A percentile compares a stretch with the other conserved stretches of the same genome.
phyloP scores from a whole-genome alignment of 169 alveolate genomes.

The Eimeria sp. region DNA sequence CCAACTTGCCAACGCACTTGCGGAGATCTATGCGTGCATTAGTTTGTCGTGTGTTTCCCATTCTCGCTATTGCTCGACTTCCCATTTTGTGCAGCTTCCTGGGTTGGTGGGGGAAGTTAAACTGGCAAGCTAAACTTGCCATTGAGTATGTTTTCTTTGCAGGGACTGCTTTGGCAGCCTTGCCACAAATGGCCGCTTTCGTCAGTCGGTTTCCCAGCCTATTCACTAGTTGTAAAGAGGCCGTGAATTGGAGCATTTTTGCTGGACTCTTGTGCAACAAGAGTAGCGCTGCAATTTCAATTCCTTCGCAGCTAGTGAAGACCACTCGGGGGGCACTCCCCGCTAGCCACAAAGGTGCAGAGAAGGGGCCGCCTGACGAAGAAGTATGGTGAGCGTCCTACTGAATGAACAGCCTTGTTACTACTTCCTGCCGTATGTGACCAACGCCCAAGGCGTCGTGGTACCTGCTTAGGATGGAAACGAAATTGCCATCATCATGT shows the following conservation, averaged over 20 bases:
- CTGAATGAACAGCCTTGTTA: background rate
- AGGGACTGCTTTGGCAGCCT: slow-evolving; percentile 95
- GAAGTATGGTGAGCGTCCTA: slow-evolving; percentile 60
- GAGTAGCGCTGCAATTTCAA: slow-evolving; percentile 92
- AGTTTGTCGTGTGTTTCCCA: background rate
- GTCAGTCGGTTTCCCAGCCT: slow-evolving; percentile 91
- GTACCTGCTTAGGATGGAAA: background rate
- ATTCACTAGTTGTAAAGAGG: slow-evolving; percentile 91
- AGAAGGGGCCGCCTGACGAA: slow-evolving; percentile 68
- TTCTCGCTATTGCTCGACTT: background rate
- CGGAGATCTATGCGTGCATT: background rate
- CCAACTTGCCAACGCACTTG: background rate
- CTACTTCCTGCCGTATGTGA: background rate
- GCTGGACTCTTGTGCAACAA: slow-evolving; percentile 89
- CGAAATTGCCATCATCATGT: background rate
- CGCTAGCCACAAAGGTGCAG: slow-evolving; percentile 66
- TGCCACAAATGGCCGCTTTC: slow-evolving; percentile 94
- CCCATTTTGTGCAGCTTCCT: background rate
- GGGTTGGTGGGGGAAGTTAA: background rate
- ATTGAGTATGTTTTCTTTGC: background rate
- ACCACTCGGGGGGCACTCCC: slow-evolving; percentile 84
- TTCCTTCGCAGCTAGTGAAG: slow-evolving; percentile 90
- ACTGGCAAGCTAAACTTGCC: background rate
- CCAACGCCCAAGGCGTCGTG: background rate
- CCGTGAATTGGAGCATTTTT: slow-evolving; percentile 90